phyloP scores from a whole-genome alignment of 2,329 filamentous ascomycete species.

The Xylaria sp. region DNA sequence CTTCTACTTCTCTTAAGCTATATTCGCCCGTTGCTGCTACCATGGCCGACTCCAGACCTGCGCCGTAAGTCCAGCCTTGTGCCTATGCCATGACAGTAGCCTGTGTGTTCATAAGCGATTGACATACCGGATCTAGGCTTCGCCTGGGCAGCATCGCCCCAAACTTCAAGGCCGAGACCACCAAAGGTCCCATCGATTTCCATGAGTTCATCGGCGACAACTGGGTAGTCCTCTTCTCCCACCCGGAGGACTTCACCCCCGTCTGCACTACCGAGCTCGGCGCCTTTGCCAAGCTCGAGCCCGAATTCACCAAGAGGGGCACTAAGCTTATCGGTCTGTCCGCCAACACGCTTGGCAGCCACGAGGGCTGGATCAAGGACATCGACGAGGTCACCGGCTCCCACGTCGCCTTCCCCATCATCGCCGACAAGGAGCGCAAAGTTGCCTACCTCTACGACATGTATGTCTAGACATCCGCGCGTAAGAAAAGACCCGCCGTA shows the following conservation, averaged over 20 bases:
- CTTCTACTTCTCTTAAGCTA: background rate
- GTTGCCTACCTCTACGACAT: conserved; percentile 79
- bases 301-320: conserved; percentile 82
- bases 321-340: conserved; percentile 91
- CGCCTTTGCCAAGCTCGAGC: conserved; percentile 85
- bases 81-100: background rate
- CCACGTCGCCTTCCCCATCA: conserved; percentile 75
- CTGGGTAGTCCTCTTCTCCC: conserved; percentile 83
- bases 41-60: conserved; percentile 36
- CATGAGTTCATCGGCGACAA: conserved; percentile 78
- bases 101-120: background rate
- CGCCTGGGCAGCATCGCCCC: conserved; percentile 70
- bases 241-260: conserved; percentile 89
- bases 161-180: conserved; percentile 84
- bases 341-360: conserved; percentile 82
- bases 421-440: conserved; percentile 77
- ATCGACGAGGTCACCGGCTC: conserved; percentile 77
- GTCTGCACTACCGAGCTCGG: conserved; percentile 96
- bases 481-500: background rate
- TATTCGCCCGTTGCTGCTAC: conserved; percentile 2
- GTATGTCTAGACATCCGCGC: conserved; percentile 45
- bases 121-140: conserved; percentile 46
- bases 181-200: conserved; percentile 77
- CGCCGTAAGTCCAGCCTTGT: conserved; percentile 31
- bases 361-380: conserved; percentile 89